These are phyloP conservation scores for Diaporthe sp. DNA, from an alignment of 2,329 filamentous ascomycete species.

Conservation along the genomic window DNA sequence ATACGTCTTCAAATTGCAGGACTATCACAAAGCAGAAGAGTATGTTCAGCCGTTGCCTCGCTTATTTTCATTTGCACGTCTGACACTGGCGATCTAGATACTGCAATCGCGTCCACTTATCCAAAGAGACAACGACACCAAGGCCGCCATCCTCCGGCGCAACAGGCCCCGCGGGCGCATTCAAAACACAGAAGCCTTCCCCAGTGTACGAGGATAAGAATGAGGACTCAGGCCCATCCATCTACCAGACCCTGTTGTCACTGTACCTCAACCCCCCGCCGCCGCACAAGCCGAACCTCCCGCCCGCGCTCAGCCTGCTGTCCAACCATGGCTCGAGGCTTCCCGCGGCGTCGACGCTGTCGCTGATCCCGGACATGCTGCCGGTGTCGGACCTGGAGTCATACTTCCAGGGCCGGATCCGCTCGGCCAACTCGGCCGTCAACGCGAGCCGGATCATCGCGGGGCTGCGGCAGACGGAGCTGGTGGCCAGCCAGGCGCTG, in stretches of 20 bases:
- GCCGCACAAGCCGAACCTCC: constrained; percentile 79
- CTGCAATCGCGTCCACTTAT: constrained; percentile 87
- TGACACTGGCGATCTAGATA: constrained; percentile 67
- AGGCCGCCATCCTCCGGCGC: constrained; percentile 46
- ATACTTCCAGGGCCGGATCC: constrained; percentile 93
- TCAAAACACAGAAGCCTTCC: constrained; percentile 52
- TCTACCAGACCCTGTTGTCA: constrained; percentile 91
- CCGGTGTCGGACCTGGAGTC: constrained; percentile 84
- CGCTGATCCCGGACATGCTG: constrained; percentile 85
- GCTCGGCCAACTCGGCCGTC: constrained; percentile 84
- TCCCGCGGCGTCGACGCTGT: constrained; percentile 87
- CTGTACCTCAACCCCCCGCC: constrained; percentile 88
- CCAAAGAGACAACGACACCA: constrained; percentile 57
- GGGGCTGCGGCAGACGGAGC: constrained; percentile 81
- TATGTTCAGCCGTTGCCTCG: constrained; percentile 59
- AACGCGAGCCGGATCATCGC: constrained; percentile 85
- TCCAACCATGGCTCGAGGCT: constrained; percentile 92
- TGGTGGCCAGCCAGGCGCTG: constrained; percentile 80
- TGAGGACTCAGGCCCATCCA: constrained; percentile 74
- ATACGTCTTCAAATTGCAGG: constrained; percentile 93
- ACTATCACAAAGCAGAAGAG: constrained; percentile 94
- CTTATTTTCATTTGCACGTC: neutral
- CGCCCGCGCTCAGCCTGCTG: constrained; percentile 87
- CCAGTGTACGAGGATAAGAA: constrained; percentile 54
- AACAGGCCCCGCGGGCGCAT: constrained; percentile 45